Evolutionary conservation across 2,329 filamentous ascomycete genomes (phyloP).

Genomic region (Neoarthrinium moseri): DNA sequence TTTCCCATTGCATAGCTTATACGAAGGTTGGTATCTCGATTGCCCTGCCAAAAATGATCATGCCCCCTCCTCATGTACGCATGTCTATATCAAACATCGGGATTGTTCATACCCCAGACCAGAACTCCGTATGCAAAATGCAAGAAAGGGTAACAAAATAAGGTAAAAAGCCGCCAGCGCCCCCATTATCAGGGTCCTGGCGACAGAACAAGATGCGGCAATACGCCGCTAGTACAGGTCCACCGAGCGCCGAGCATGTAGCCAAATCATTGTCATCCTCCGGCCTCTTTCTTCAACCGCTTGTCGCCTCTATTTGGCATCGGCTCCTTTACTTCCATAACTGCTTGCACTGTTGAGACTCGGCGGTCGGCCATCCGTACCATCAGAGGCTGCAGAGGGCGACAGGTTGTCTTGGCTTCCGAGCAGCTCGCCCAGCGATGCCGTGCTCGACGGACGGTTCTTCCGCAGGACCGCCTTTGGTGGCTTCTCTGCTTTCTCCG

Average conservation of each 20-base stretch:
- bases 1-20: too few species aligned
- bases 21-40: too few species aligned
- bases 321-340: not conserved
- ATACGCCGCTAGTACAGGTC: too few species aligned
- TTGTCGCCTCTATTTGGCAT: slow-evolving; percentile 1
- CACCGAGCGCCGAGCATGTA: too few species aligned
- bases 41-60: too few species aligned
- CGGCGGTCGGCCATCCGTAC: not conserved
- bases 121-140: not conserved
- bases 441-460: slow-evolving; percentile 30
- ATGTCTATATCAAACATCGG: too few species aligned
- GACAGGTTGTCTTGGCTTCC: slow-evolving; percentile 5
- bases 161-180: not conserved
- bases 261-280: too few species aligned
- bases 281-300: too few species aligned
- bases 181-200: too few species aligned
- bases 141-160: not conserved
- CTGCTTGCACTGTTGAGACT: slow-evolving; percentile 8
- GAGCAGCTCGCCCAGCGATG: slow-evolving; percentile 13
- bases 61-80: too few species aligned
- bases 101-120: too few species aligned
- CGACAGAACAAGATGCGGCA: too few species aligned
- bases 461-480: slow-evolving; percentile 35
- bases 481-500: slow-evolving; percentile 26
- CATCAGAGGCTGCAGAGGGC: not conserved